Evolutionary conservation across 1,284 basidiomycete species (phyloP), one percentile per base, ranked within the genome.

Genomic region (Erythrobasidium hasegawianum): DNA sequence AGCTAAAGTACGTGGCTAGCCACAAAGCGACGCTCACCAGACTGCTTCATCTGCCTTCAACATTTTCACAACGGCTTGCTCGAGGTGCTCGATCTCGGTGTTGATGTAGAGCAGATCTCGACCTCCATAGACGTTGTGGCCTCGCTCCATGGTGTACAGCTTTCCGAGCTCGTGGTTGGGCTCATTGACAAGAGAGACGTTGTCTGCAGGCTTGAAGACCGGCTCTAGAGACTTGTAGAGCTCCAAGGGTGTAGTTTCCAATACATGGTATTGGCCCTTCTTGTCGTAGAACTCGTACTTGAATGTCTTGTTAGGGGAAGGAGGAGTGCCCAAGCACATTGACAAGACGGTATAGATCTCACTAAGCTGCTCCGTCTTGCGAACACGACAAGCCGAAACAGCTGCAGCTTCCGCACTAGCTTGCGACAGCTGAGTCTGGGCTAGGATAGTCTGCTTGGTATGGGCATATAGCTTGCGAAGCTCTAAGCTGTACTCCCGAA

Each of bases 151-250:
- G 5, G 90, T 90, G 80, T 95, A 95, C n/a, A 95, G 82, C 77
- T 86, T 87, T 67, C 82, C 83, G 74, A 89, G 38, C 22, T 81
- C 81, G 75, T 96, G 93, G 33, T 94, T 85, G 16, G 95, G 94
- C 76, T 97, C 94, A 75, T 97, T 87, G 79, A 97, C 92, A 38
- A 97, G 83, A 55, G 91, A 95, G 81, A 96, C 93, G 4, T 83
- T 86, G 43, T 89, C 86, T 56, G 75, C 49, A 73, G 78, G 71
- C 73, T 83, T 83, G 78, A 87, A 89, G 76, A 59, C 62, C 33
- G 57, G 47, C 18, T 72, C 71, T 68, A 77, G 70, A 9, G 75
- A 71, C 54, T 70, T 64, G 58, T 76, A 74, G 70, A 90, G 96
- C 68, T 90, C 85, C 57, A 81, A 74, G 8, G 94, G 87, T 0